Evolutionary conservation across 352 stramenopile genomes (phyloP), one percentile per base, ranked within the genome.

Genomic region (Globisporangium rhizosaccharum): DNA sequence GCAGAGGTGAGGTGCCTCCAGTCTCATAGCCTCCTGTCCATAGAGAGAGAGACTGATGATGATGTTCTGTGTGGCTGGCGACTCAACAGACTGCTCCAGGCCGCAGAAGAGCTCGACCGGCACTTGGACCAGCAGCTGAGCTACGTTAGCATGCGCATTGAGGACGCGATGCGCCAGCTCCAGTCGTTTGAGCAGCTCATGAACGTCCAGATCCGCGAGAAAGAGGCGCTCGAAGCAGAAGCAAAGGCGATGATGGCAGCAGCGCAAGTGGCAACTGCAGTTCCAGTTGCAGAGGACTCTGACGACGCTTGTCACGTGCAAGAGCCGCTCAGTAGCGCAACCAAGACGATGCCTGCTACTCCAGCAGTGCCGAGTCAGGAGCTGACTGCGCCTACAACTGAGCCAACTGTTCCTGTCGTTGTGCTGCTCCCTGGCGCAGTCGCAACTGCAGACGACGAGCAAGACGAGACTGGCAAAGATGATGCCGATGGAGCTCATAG

Each of bases 41-140:
- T 39, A 12, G 36, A 6, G 9, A 2, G 20, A 52, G 20, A 37
- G 12, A 17, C 11, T 52, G 25, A 3, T 20, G 11, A 36, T 3
- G 47, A 26, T 23, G 0, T 12, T 10, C 3, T 26, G 17, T 25
- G 7, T 36, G 12, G 2, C 33, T 28, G 37, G 36, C 23, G 17
- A 37, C 10, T 2, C 47, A 30, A 45, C 18, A 90, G 75, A 10
- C 46, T 82, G 3, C 51, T 90, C 2, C 51, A 48, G 6, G 51
- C 64, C 20, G 72, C 73, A 15, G 72, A 90, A 66, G 61, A 66
- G 11, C 62, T 82, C 15, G 75, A 85, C 9, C 51, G 66, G 4
- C 56, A 80, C 42, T 56, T 90, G 20, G 66, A 87, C 56, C 59
- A 71, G 42, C 73, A 75, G 15, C 65, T 90, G 25, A 53, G 54